phyloP scores from a whole-genome alignment of 352 stramenopile species.

The Pilasporangium apinafurcum region DNA sequence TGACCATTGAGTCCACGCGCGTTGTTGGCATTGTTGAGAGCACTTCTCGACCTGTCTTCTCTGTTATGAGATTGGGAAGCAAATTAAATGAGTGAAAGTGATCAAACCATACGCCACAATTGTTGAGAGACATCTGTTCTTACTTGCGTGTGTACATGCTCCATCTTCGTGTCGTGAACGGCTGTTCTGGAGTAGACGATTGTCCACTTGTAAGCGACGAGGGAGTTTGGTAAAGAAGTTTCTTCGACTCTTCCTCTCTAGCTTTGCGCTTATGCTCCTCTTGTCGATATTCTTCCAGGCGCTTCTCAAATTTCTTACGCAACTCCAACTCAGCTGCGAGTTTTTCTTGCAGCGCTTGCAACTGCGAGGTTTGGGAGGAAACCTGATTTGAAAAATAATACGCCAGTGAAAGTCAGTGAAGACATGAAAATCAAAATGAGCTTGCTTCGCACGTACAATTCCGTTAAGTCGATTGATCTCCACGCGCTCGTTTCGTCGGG shows the following conservation, averaged over 20 bases:
- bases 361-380: conserved; percentile 46
- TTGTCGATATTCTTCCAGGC: conserved; percentile 65
- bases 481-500: conserved; percentile 38
- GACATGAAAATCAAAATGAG: neutral
- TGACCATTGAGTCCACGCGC: conserved; percentile 39
- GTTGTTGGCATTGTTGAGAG: conserved; percentile 21
- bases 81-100: neutral
- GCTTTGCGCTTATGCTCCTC: conserved; percentile 40
- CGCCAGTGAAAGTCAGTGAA: neutral
- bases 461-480: conserved; percentile 57
- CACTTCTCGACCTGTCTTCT: conserved; percentile 26
- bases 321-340: conserved; percentile 52
- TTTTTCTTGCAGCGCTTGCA: conserved; percentile 68
- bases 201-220: conserved; percentile 19
- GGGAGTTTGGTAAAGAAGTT: conserved; percentile 25
- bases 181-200: conserved; percentile 27
- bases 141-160: conserved; percentile 68
- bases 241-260: conserved; percentile 45
- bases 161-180: conserved; percentile 41
- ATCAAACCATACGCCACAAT: neutral
- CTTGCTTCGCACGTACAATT: conserved; percentile 28
- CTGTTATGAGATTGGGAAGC: neutral
- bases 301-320: conserved; percentile 71
- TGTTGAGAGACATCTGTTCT: conserved; percentile 6
- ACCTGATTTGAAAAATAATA: conserved; percentile 21